Evolutionary conservation across 352 stramenopile species (phyloP).

Genomic region (Pythium plurisporium): DNA sequence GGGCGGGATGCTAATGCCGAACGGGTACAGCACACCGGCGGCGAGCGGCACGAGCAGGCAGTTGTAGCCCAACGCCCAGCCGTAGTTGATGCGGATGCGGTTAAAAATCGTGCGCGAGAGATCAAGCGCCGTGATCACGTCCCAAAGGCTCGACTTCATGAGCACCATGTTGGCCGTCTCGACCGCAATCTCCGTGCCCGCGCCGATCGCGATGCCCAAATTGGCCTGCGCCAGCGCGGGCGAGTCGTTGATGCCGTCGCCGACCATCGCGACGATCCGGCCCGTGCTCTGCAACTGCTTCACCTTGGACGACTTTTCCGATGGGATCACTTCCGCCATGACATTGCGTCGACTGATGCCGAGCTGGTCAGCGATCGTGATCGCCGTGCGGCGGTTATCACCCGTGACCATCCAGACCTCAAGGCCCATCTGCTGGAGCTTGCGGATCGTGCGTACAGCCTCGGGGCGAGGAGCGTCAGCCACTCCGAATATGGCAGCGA

Average conservation of each 20-base stretch:
- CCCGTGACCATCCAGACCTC: constrained; percentile 99
- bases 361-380: constrained; percentile 90
- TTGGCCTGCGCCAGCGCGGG: constrained; percentile 96
- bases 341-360: constrained; percentile 92
- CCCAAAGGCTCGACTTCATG: constrained; percentile 86
- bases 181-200: constrained; percentile 96
- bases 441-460: constrained; percentile 85
- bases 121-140: constrained; percentile 97
- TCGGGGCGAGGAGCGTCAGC: constrained; percentile 89
- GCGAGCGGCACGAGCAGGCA: constrained; percentile 95
- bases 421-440: constrained; percentile 89
- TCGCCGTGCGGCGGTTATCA: constrained; percentile 94
- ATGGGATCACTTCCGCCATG: constrained; percentile 95
- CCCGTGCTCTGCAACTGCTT: constrained; percentile 88
- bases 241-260: constrained; percentile 98
- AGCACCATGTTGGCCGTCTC: constrained; percentile 95
- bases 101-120: constrained; percentile 95
- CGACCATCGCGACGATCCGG: constrained; percentile 93
- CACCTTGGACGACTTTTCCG: constrained; percentile 92
- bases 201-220: constrained; percentile 95
- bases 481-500: constrained; percentile 80
- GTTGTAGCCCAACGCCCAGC: constrained; percentile 99
- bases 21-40: constrained; percentile 95
- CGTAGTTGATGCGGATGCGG: constrained; percentile 96
- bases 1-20: constrained; percentile 91